Conservation (phyloP, 2,329 filamentous ascomycete genomes). For the Pseudogymnoascus destructans region DNA sequence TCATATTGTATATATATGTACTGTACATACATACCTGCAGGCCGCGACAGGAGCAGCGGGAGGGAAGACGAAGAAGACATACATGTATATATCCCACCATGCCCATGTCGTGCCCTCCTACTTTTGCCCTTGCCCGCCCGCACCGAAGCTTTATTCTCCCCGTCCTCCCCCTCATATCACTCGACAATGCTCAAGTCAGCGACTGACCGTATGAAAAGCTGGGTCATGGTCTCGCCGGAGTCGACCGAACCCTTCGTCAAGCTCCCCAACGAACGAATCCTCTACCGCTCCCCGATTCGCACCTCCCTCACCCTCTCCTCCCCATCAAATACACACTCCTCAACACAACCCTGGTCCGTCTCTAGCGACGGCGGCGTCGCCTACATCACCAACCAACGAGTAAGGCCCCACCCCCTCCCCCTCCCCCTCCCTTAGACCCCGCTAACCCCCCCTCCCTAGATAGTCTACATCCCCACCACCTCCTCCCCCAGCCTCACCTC, state of each 20-base stretch:
- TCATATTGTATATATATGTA: not conserved
- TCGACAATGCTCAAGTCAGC: conserved; percentile 17
- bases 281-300: conserved; percentile 68
- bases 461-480: conserved; percentile 73
- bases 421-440: conserved; percentile 12
- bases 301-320: conserved; percentile 63
- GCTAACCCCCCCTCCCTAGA: conserved; percentile 33
- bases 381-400: conserved; percentile 75
- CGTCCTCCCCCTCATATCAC: conserved; percentile 12
- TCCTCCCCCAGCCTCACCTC: conserved; percentile 59
- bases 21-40: not conserved
- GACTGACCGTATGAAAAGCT: conserved; percentile 36
- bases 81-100: not conserved
- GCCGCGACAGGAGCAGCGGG: not conserved
- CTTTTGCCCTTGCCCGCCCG: not conserved
- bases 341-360: conserved; percentile 49
- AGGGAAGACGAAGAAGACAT: not conserved
- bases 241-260: conserved; percentile 60
- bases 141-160: conserved; percentile 8
- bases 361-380: conserved; percentile 64
- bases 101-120: not conserved
- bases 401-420: conserved; percentile 32
- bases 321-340: conserved; percentile 47
- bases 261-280: conserved; percentile 68
- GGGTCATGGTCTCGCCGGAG: conserved; percentile 79